A percentile compares a stretch with the other conserved stretches of the same genome.
Evolutionary conservation across 2,329 filamentous ascomycete species (phyloP).

Genomic region (Hawksworthiomyces lignivorus): DNA sequence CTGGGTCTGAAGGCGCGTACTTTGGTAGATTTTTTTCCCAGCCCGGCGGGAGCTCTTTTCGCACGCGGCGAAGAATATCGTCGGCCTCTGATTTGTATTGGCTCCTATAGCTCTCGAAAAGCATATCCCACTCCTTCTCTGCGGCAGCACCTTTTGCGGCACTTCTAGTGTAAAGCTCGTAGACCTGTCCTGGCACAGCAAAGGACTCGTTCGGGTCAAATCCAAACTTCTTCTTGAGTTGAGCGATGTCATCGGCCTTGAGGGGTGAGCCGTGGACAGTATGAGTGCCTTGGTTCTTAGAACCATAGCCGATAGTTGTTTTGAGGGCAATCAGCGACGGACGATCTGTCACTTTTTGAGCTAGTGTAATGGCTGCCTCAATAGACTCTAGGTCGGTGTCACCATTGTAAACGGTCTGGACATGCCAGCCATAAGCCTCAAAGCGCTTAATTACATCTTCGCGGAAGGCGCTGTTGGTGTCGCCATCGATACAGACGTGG

Average conservation of each 20-base stretch:
- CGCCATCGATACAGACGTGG: conserved; percentile 88
- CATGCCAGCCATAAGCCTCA: conserved; percentile 94
- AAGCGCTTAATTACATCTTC: conserved; percentile 93
- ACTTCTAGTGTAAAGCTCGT: conserved; percentile 81
- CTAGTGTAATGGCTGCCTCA: conserved; percentile 78
- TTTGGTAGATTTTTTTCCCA: conserved; percentile 91
- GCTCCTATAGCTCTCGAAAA: conserved; percentile 76
- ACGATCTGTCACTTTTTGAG: conserved; percentile 86
- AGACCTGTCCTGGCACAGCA: conserved; percentile 86
- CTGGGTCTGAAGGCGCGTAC: conserved; percentile 77
- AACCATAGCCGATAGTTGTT: conserved; percentile 95
- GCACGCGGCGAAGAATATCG: conserved; percentile 73
- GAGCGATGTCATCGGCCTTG: conserved; percentile 86
- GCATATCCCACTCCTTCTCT: conserved; percentile 91
- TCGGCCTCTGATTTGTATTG: conserved; percentile 69
- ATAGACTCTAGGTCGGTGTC: conserved; percentile 81
- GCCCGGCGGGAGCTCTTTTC: conserved; percentile 78
- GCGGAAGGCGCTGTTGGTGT: conserved; percentile 92
- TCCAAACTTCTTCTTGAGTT: conserved; percentile 89
- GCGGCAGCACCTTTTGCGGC: conserved; percentile 75
- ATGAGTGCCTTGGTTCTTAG: conserved; percentile 83
- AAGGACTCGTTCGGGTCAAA: conserved; percentile 93
- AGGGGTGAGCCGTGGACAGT: conserved; percentile 93
- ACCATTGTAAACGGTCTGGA: conserved; percentile 73
- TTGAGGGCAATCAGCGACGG: conserved; percentile 91